A percentile compares a stretch with the other conserved stretches of the same genome.
Conservation (phyloP, 2,329 filamentous ascomycete genomes). For the Cryphonectria naterciae region DNA sequence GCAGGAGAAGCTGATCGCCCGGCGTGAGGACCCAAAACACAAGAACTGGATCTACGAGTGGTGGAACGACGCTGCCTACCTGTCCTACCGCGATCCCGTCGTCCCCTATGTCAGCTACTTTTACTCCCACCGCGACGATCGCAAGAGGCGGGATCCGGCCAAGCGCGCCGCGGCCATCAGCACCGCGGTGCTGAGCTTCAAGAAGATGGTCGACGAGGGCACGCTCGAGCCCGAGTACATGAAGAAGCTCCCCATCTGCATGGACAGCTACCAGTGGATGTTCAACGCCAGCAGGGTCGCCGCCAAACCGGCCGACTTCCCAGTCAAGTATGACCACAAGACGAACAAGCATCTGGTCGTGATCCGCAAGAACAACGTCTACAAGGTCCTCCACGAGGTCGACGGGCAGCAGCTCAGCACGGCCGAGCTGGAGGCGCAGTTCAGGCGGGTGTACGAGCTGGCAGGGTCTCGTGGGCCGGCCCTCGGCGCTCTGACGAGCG, state of each 20-base stretch:
- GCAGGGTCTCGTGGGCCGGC: slow-evolving; percentile 67
- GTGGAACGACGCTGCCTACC: slow-evolving; percentile 97
- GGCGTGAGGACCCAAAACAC: slow-evolving; percentile 75
- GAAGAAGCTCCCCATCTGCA: slow-evolving; percentile 95
- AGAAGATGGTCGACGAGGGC: slow-evolving; percentile 82
- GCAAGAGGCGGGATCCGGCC: slow-evolving; percentile 80
- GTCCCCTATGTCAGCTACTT: slow-evolving; percentile 99
- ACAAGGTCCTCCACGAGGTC: slow-evolving; percentile 84
- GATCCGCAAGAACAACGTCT: slow-evolving; percentile 96
- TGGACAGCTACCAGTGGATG: slow-evolving; percentile 99
- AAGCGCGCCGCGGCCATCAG: slow-evolving; percentile 93
- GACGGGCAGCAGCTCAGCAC: slow-evolving; percentile 85
- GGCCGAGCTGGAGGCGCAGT: slow-evolving; percentile 87
- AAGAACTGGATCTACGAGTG: slow-evolving; percentile 97
- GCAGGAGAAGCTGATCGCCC: slow-evolving; percentile 83
- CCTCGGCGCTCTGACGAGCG: slow-evolving; percentile 83
- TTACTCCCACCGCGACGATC: slow-evolving; percentile 96
- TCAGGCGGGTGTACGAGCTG: slow-evolving; percentile 79
- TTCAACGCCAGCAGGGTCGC: slow-evolving; percentile 92
- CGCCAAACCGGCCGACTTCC: slow-evolving; percentile 79
- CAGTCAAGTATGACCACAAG: slow-evolving; percentile 75
- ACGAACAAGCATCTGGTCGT: slow-evolving; percentile 87
- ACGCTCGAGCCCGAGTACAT: slow-evolving; percentile 96
- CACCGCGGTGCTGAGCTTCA: slow-evolving; percentile 87
- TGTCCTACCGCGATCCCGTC: slow-evolving; percentile 91